Base-by-base conservation (phyloP, 495 filamentous ascomycete species). In the Terfezia boudieri region DNA sequence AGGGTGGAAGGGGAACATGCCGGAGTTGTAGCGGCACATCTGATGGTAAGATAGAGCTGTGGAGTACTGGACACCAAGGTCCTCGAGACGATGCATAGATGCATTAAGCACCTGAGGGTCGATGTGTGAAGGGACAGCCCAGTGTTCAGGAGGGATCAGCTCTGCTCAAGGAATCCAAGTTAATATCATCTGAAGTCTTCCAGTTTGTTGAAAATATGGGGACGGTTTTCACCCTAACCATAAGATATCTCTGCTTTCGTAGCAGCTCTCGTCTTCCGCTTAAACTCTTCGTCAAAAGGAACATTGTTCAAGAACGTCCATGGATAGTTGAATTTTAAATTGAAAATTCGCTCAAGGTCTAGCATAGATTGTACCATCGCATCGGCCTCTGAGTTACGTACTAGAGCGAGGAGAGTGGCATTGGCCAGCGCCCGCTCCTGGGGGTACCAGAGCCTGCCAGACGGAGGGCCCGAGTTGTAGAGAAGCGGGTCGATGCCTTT, bases 21-120 rank as follows among this genome's bases (percentile, higher is more conserved):
- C 90, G 62, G 83, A 89, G 74, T 99, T 96, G 92, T 89, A 99
- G 50, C 90, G 82, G 66, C 90, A 99, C 90, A 99, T 99, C 69
- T 96, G 83, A 67, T 96, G 90, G 70, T 99, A 99, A 55, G 86
- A 93, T 51, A 86, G 64, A 71, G 81, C 84, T 55, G 76, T 72
- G 54, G 82, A 82, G 68, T 96, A 99, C 66, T 96, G 89, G 49
- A 96, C 82, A 3, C 81, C 73, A 59, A 92, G 74, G 64, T 90
- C 86, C 60, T 81, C 71, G 56, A 99, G 76, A 17, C 93, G 75
- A 63, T 84, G 74, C 56, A 81, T 80, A 17, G 86, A 93, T 69
- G 94, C 90, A 36, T 74, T 59, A 73, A 83, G 93, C 11, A 96
- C 69, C 52, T 92, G 81, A 61, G 77, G 71, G 70, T 89, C 84